phyloP scores from a whole-genome alignment of 2,329 filamentous ascomycete species.

The Penicillium freii region DNA sequence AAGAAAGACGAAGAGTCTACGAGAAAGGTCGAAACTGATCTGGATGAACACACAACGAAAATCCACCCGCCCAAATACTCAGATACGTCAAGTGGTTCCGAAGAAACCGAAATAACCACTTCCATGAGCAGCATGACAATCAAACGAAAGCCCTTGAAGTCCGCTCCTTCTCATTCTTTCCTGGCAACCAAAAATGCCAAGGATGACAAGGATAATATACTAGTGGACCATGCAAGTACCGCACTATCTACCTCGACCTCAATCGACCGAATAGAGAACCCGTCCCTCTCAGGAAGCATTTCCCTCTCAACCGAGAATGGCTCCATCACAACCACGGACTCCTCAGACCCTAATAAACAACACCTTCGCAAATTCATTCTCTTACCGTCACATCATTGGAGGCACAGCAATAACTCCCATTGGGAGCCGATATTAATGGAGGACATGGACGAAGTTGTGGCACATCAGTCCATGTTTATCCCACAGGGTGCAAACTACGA shows the following conservation, averaged over 20 bases:
- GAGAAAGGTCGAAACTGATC: conserved; percentile 17
- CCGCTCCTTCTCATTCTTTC: conserved; percentile 1
- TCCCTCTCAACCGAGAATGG: conserved; percentile 10
- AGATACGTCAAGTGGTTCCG: conserved; percentile 7
- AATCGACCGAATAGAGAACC: neutral
- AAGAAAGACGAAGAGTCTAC: conserved; percentile 15
- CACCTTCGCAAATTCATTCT: conserved; percentile 77
- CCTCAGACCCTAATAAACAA: conserved; percentile 23
- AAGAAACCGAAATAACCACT: conserved; percentile 5
- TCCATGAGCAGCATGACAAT: conserved; percentile 4
- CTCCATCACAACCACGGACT: conserved; percentile 11
- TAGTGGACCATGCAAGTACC: conserved; percentile 1
- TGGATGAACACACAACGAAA: conserved; percentile 1
- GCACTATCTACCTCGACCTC: neutral
- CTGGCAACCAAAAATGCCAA: neutral
- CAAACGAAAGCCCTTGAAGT: neutral
- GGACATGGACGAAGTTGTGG: conserved; percentile 78
- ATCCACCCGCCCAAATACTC: conserved; percentile 10
- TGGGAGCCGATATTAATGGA: conserved; percentile 82
- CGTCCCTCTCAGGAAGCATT: conserved; percentile 2
- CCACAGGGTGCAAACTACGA: conserved; percentile 68
- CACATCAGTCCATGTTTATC: conserved; percentile 80
- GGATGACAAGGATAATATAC: neutral
- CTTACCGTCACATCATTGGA: conserved; percentile 58
- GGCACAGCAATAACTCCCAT: conserved; percentile 61